These are phyloP conservation scores for Rhodotorula sp. DNA, from an alignment of 1,284 basidiomycete genomes.

Conservation along the genomic window DNA sequence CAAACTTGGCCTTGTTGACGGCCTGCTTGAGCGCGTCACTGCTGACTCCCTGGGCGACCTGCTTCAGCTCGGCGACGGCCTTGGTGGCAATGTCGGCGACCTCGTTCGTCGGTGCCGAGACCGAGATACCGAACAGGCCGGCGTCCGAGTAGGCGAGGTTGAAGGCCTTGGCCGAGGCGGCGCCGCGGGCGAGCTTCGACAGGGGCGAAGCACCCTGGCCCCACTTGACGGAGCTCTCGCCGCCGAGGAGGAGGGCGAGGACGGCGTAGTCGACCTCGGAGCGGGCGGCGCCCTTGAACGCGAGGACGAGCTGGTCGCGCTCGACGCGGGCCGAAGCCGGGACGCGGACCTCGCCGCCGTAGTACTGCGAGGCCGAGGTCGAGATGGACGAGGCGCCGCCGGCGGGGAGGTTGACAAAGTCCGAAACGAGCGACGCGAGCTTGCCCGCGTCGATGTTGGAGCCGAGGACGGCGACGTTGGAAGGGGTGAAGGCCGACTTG, in stretches of 20 bases:
- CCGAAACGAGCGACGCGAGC: slow-evolving; percentile 69
- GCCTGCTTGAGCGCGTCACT: slow-evolving; percentile 75
- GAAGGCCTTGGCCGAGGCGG: slow-evolving; percentile 65
- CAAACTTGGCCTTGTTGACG: slow-evolving; percentile 81
- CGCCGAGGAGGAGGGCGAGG: slow-evolving; percentile 69
- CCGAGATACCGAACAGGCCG: slow-evolving; percentile 73
- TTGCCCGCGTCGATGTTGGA: slow-evolving; percentile 74
- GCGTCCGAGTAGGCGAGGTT: slow-evolving; percentile 87
- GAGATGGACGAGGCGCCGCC: slow-evolving; percentile 46
- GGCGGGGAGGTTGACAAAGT: slow-evolving; percentile 59
- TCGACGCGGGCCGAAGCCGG: slow-evolving; percentile 65
- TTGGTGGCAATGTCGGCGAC: slow-evolving; percentile 67
- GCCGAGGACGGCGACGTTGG: slow-evolving; percentile 79
- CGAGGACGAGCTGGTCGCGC: slow-evolving; percentile 43
- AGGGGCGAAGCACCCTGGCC: slow-evolving; percentile 68
- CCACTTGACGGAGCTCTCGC: slow-evolving; percentile 80
- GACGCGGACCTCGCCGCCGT: slow-evolving; percentile 79
- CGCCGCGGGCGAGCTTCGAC: slow-evolving; percentile 52
- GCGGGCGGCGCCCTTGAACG: slow-evolving; percentile 56
- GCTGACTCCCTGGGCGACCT: slow-evolving; percentile 57
- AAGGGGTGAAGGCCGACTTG: slow-evolving; percentile 63
- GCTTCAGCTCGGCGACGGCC: slow-evolving; percentile 68
- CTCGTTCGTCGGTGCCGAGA: slow-evolving; percentile 57
- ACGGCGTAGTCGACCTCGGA: slow-evolving; percentile 67
- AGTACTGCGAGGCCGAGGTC: slow-evolving; percentile 63